phyloP scores from a whole-genome alignment of 2,329 filamentous ascomycete genomes.

The Phialocephala sp. region DNA sequence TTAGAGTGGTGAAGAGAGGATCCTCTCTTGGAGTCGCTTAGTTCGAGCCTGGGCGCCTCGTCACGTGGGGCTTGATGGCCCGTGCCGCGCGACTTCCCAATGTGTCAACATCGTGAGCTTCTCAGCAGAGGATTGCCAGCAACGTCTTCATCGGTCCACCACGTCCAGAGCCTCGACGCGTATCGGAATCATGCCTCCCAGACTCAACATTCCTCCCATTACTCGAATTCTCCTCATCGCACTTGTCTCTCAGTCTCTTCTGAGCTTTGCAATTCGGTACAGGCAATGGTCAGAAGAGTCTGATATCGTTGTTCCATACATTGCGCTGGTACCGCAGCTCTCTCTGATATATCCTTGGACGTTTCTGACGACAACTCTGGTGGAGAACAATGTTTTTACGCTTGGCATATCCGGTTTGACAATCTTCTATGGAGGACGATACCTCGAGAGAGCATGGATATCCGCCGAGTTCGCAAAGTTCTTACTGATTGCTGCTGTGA shows the following conservation, averaged over 20 bases:
- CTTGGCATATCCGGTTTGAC: constrained; percentile 77
- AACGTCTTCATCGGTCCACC: background rate
- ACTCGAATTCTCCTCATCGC: constrained; percentile 81
- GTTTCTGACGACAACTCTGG: constrained; percentile 81
- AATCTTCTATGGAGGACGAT: constrained; percentile 89
- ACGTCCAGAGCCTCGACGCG: background rate
- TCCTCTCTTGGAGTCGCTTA: no score
- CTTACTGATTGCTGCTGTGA: constrained; percentile 73
- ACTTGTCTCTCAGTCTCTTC: constrained; percentile 77
- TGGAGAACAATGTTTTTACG: constrained; percentile 93
- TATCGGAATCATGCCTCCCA: constrained; percentile 67
- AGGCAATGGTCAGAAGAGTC: constrained; percentile 68
- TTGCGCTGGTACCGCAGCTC: constrained; percentile 82
- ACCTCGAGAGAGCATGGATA: constrained; percentile 95
- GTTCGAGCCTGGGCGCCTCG: no score
- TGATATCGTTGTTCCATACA: constrained; percentile 79
- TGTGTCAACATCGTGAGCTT: background rate
- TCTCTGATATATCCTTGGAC: constrained; percentile 94
- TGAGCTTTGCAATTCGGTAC: constrained; percentile 81
- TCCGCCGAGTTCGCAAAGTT: constrained; percentile 92
- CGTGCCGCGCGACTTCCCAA: constrained; percentile 1
- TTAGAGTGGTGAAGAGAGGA: no score
- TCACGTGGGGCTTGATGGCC: background rate
- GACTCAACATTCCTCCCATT: constrained; percentile 91
- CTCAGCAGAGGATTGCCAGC: background rate